Conservation (phyloP, 805 yeast genomes). For the Pichia ethanolica region DNA sequence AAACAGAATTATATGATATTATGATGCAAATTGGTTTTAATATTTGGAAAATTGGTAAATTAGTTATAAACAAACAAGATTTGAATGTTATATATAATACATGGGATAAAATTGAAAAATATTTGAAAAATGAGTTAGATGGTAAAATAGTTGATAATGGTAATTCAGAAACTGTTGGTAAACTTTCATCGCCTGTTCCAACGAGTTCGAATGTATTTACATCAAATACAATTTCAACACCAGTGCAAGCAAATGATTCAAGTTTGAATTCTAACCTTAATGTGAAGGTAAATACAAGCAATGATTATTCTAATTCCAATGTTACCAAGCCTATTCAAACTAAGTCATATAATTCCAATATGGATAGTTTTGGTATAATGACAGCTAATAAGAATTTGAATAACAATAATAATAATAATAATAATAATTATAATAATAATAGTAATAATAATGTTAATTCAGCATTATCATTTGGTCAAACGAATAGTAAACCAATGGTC, state of each 20-base stretch:
- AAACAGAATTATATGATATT: constrained; percentile 23
- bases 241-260: not conserved
- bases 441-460: not conserved
- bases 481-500: not conserved
- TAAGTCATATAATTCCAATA: not conserved
- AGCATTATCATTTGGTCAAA: not conserved
- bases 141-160: not conserved
- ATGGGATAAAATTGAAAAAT: constrained; percentile 10
- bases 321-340: not conserved
- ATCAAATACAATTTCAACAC: not conserved
- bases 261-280: too few species aligned
- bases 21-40: constrained; percentile 28
- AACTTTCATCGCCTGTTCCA: not conserved
- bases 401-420: not conserved
- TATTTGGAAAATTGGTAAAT: constrained; percentile 28
- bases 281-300: not conserved
- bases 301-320: not conserved
- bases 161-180: not conserved
- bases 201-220: not conserved
- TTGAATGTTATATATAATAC: constrained; percentile 15
- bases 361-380: not conserved
- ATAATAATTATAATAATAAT: too few species aligned
- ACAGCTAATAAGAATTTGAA: not conserved
- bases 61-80: constrained; percentile 18
- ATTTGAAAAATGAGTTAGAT: constrained; percentile 8